Base-by-base conservation (phyloP, 345 rosid genomes). In the Diplotaxis tenuifolia region DNA sequence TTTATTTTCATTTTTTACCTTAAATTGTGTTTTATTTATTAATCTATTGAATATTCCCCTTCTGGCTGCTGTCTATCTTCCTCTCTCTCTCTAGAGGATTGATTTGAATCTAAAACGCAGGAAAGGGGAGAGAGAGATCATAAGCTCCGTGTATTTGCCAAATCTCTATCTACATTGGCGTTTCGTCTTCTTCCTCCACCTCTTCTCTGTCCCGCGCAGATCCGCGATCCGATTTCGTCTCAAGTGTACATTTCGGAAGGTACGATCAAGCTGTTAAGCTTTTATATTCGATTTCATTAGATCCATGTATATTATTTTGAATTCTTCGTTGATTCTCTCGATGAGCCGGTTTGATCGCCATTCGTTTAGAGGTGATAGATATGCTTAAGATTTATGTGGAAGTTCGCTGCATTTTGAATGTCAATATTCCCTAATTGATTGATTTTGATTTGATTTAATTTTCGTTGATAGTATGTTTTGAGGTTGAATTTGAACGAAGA, bases 181-280 rank as follows among this genome's bases (percentile, higher is more conserved):
- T 32, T 42, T 15, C 68, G 21, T 63, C 50, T n/a, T 45, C 19
- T n/a, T 45, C 50, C 16, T 12, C 16, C 4, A 3, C 14, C 42
- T 10, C 29, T 27, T 54, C 25, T 58, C 25, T 60, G 27, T 55
- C 6, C 2, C 27, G 62, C 22, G 32, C 67, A 49, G 82, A 79
- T 83, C 82, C 58, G 54, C 20, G 70, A 67, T 82, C 63, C 58
- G 70, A 60, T 80, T 68, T 42, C 52, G 66, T n/a, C n/a, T 50
- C 57, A 9, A 28, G 31, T 53, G 56, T 68, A 76, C 75, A 67
- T 74, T 70, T 58, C 45, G 27, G 54, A 62, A 68, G 83, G 82
- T 85, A 72, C 68, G 68, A 69, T 60, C 76, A 28, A 12, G n/a
- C 62, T 54, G 0, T 28, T 18, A 21, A 29, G 34, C 9, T 29